Evolutionary conservation across 2,329 filamentous ascomycete genomes (phyloP), one percentile per base, ranked within the genome.

Genomic region (Geoglossum cookeanum): DNA sequence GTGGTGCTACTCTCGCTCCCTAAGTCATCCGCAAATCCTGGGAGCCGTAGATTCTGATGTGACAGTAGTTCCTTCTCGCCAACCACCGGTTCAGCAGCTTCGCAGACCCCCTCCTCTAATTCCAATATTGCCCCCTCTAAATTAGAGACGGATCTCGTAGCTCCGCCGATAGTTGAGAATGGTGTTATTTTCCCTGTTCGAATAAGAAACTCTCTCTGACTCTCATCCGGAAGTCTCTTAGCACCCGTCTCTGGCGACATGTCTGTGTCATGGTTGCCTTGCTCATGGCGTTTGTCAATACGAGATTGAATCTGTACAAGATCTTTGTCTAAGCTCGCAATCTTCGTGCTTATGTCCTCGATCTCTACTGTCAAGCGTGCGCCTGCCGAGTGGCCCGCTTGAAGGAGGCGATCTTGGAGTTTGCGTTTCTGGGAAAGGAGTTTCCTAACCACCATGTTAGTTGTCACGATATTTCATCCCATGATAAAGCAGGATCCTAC

Each of bases 171-270:
- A 61, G 84, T 86, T 6, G 89, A 86, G 65, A 98, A 98, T 0
- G 92, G 92, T 0, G 92, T 98, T 63, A 98, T 97, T 71, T 97
- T 97, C 60, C 92, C 92, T 0, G 91, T 98, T 32, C 92, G 82
- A 54, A 98, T 92, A 52, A 98, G 78, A 67, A 86, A 98, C 52
- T 95, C 90, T 55, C 90, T 80, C 60, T 87, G 82, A 29, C 79
- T 88, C 71, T 97, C 92, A 59, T 86, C 86, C 1, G 86, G 81
- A 58, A 91, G 70, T 57, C 79, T 80, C 59, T 77, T 75, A 56
- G 77, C 80, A 32, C 76, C 77, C 3, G 69, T 64, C 30, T 74
- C 71, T 56, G 72, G 70, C 35, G 72, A 69, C 22, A 69, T 69
- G 0, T 69, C 63, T 8, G 74, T 71, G 1, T 72, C 69, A 3